These are phyloP conservation scores for Paecilomyces sp. DNA, from an alignment of 2,329 filamentous ascomycete genomes.

Conservation along the genomic window DNA sequence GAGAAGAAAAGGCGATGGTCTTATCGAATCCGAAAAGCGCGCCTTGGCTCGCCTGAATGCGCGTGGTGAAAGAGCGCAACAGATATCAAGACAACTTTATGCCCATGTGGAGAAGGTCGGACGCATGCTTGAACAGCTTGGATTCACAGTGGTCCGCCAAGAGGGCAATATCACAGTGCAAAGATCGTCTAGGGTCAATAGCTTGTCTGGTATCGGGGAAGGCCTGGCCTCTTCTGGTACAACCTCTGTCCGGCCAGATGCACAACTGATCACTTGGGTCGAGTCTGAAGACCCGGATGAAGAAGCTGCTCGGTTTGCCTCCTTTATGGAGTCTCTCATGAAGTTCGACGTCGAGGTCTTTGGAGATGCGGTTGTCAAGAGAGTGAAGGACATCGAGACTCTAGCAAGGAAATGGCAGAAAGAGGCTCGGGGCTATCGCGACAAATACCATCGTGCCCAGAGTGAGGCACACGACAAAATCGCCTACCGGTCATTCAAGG, in stretches of 20 bases:
- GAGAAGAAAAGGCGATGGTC: conserved; percentile 49
- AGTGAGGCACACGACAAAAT: conserved; percentile 93
- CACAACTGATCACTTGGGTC: conserved; percentile 77
- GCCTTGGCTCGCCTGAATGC: conserved; percentile 54
- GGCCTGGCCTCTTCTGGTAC: conserved; percentile 27
- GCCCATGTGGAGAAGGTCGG: conserved; percentile 77
- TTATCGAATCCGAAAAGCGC: conserved; percentile 24
- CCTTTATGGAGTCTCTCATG: conserved; percentile 66
- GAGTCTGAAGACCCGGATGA: conserved; percentile 57
- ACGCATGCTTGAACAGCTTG: conserved; percentile 76
- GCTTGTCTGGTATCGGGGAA: conserved; percentile 26
- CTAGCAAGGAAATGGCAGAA: conserved; percentile 89
- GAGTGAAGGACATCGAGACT: conserved; percentile 88
- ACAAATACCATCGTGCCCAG: conserved; percentile 73
- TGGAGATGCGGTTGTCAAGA: conserved; percentile 75
- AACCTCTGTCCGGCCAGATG: conserved; percentile 45
- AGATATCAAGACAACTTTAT: conserved; percentile 77
- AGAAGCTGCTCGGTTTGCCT: conserved; percentile 66
- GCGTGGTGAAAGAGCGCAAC: conserved; percentile 67
- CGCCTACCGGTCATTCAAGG: conserved; percentile 90
- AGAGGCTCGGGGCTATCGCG: conserved; percentile 77
- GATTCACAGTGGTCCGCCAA: conserved; percentile 72
- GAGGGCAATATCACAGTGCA: conserved; percentile 68
- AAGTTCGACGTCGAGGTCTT: conserved; percentile 80
- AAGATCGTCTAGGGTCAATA: conserved; percentile 54